Conservation (phyloP, 257 asterid species). For the Solanum corneliomulleri region DNA sequence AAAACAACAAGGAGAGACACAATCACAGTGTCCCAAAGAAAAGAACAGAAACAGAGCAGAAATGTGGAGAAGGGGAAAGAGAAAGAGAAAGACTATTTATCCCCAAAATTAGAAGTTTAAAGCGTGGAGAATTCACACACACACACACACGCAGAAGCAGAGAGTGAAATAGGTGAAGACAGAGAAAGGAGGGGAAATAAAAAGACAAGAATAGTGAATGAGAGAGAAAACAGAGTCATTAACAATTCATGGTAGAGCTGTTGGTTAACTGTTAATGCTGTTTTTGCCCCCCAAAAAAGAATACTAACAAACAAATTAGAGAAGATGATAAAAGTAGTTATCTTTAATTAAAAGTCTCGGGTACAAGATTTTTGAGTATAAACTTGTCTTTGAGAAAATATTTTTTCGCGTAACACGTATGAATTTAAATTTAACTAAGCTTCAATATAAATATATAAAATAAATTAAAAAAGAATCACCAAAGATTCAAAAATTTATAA, state of each 20-base stretch:
- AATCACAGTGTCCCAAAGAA: constrained; percentile 4
- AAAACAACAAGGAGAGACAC: constrained; percentile 10
- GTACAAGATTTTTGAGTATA: too few species aligned
- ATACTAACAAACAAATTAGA: background rate
- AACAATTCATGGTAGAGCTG: background rate
- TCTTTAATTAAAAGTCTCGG: background rate
- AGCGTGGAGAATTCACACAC: background rate
- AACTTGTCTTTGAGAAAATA: rapidly evolving
- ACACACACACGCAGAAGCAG: background rate
- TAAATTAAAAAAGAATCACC: background rate
- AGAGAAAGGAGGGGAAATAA: background rate
- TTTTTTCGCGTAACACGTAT: rapidly evolving
- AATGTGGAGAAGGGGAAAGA: background rate
- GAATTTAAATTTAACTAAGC: too few species aligned
- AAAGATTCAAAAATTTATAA: too few species aligned
- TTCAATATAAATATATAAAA: too few species aligned
- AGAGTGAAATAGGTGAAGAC: background rate
- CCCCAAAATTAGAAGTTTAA: background rate
- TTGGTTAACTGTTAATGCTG: background rate
- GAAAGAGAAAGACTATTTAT: background rate
- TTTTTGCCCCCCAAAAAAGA: background rate
- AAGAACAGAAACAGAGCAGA: background rate
- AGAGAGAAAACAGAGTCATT: background rate
- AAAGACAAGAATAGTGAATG: background rate
- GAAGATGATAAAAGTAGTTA: background rate